Evolutionary conservation across 139 green algal species (phyloP), one percentile per base, ranked within the genome.

Genomic region (Chlamydomonas incerta): DNA sequence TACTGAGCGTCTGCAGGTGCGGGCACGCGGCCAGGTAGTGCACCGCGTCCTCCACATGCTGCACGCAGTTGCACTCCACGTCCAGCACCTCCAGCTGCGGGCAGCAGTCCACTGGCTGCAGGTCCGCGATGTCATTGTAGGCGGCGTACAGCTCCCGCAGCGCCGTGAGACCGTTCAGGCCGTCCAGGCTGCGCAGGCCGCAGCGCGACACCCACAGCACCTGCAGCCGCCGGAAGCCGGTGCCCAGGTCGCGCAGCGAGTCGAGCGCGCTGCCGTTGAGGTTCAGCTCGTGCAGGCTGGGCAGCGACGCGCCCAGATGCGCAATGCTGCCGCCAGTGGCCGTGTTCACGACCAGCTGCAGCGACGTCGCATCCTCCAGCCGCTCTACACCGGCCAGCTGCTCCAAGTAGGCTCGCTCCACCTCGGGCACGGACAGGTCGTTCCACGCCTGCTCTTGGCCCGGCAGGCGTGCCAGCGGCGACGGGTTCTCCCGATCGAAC

Each of bases 111-210:
- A 94, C 18, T 6, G 82, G 76, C 33, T 88, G 74, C 83, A 89
- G 66, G 71, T 92, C 87, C 23, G 83, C 82, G 23, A 92, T 88
- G 79, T 94, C 89, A 57, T 90, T 91, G 72, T 88, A 90, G 8
- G 90, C 65, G 15, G 88, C 88, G 72, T 93, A 93, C 58, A 93
- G 75, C 37, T 94, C 91, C 0, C 85, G 82, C 34, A 94, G 85
- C n/a, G 46, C 21, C 8, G 86, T 80, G 35, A 94, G 35, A 63
- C 63, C 85, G 35, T 74, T 80, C 29, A 92, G 57, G 23, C 89
- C 72, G 13, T 88, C 80, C 35, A 90, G 66, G 6, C 20, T 41
- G 17, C 65, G 55, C 0, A 90, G 83, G 37, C 76, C 68, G 65
- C 84, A 93, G 29, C 91, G 87, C 21, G 81, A 85, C 34, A 90